phyloP scores from a whole-genome alignment of 805 yeast genomes.

The Metschnikowia corniflorae region DNA sequence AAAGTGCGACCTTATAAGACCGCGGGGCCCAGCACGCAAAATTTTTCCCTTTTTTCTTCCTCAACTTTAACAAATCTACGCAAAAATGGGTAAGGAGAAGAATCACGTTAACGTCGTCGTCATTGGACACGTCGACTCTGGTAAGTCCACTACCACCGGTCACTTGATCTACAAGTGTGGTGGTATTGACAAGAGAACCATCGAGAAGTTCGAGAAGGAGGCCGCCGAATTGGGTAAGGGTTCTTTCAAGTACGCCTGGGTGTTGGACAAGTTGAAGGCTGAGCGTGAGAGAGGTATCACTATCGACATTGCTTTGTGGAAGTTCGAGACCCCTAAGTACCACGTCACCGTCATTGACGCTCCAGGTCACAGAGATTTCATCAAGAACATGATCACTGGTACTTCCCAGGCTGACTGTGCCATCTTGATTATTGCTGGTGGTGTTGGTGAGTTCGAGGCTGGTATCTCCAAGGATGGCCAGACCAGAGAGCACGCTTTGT shows the following conservation, averaged over 20 bases:
- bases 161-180: slow-evolving; percentile 99
- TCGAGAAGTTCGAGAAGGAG: slow-evolving; percentile 97
- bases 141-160: slow-evolving; percentile 97
- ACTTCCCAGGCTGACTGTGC: slow-evolving; percentile 94
- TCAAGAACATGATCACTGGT: slow-evolving; percentile 95
- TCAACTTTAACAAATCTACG: slow-evolving; percentile 10
- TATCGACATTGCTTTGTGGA: slow-evolving; percentile 89
- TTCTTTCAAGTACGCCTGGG: slow-evolving; percentile 98
- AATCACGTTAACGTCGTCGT: slow-evolving; percentile 99
- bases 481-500: slow-evolving; percentile 83
- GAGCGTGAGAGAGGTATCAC: slow-evolving; percentile 98
- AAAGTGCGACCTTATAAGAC: no score
- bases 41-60: slow-evolving; percentile 7
- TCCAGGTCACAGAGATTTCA: slow-evolving; percentile 96
- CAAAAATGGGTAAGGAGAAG: slow-evolving; percentile 84
- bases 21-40: no score
- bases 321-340: slow-evolving; percentile 88
- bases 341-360: slow-evolving; percentile 91
- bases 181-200: slow-evolving; percentile 98
- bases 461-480: slow-evolving; percentile 94
- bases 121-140: slow-evolving; percentile 99
- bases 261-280: slow-evolving; percentile 90
- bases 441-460: slow-evolving; percentile 93
- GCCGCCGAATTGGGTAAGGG: slow-evolving; percentile 97
- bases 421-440: slow-evolving; percentile 85